Evolutionary conservation across 305 asterid species (phyloP).

Genomic region (Ruellia speciosa): DNA sequence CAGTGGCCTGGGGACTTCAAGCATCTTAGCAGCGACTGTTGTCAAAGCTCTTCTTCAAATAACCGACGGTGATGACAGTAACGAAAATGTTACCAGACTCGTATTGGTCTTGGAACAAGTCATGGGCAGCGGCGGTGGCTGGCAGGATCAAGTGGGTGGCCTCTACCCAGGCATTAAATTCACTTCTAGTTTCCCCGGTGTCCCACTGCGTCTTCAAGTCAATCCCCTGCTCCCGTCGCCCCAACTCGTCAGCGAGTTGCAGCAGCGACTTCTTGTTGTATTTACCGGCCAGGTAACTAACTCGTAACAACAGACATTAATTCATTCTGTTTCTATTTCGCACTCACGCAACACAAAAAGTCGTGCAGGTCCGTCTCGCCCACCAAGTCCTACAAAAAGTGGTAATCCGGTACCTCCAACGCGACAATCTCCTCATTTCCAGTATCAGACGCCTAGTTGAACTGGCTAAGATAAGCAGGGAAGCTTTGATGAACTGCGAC

Average conservation of each 20-base stretch:
- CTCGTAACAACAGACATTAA: too few relatives aligned
- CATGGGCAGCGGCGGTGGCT: constrained; percentile 99
- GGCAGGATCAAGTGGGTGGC: constrained; percentile 99
- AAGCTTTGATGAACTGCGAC: constrained; percentile 77
- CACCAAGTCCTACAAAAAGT: constrained; percentile 92
- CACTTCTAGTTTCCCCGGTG: constrained; percentile 80
- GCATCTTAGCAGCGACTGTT: constrained; percentile 90
- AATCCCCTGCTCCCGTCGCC: constrained; percentile 73
- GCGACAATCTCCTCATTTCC: constrained; percentile 76
- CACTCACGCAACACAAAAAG: too few relatives aligned
- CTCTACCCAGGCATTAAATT: constrained; percentile 87
- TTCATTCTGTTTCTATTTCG: too few relatives aligned
- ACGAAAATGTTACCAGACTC: constrained; percentile 74
- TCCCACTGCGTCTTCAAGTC: constrained; percentile 78
- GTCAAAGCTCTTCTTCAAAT: constrained; percentile 83
- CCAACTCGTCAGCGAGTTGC: constrained; percentile 54
- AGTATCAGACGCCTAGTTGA: constrained; percentile 88
- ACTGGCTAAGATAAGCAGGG: constrained; percentile 80
- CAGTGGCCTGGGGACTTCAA: constrained; percentile 95
- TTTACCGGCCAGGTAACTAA: constrained; percentile 80
- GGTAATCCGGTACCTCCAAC: constrained; percentile 78
- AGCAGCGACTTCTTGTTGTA: constrained; percentile 75
- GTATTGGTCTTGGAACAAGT: constrained; percentile 87
- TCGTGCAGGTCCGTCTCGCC: constrained; percentile 80
- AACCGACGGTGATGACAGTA: constrained; percentile 64